Evolutionary conservation across 306 rosid genomes (phyloP), one percentile per base, ranked within the genome.

Genomic region (Dryas octopetala): DNA sequence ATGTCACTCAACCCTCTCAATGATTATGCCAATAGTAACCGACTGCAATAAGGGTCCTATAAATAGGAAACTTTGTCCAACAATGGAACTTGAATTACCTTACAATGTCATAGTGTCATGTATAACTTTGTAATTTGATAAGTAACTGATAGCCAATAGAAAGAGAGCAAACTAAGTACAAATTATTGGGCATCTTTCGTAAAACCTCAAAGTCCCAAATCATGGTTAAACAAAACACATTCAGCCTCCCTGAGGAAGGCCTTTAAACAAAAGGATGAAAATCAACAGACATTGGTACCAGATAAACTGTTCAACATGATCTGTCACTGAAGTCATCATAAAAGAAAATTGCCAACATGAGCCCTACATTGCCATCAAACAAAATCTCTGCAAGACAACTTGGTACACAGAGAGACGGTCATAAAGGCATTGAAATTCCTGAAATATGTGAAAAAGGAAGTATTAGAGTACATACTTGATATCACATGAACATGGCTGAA

Each of bases 361-460:
- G 65, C 65, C 82, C 53, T 12, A 66, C 63, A 68, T 65, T 79
- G 76, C 83, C 82, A 68, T 49, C 74, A 65, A 81, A 54, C 74
- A 76, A 81, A 82, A 49, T 64, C 53, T 80, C 79, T 45, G 80
- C 58, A 28, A 58, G 78, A 62, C 77, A 66, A 64, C 62, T 65
- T 66, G 62, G 64, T n/a, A 73, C 59, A 54, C 23, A 51, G 46
- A 43, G 58, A 41, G 46, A 63, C 82, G 23, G 80, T 91, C 93
- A 91, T 91, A 93, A 93, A 86, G 98, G 98, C 98, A 93, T 89
- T 74, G 98, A 93, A 83, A 91, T 91, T 77, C 98, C 98, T 93
- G 97, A 53, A 91, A 73, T 77, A 77, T 62, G 71, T 47, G 75
- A 14, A 77, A 67, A 72, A n/a, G 45, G 14, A 64, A 67, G 76